These are phyloP conservation scores for Aurinia saxatilis DNA, from an alignment of 345 rosid species.

Conservation along the genomic window DNA sequence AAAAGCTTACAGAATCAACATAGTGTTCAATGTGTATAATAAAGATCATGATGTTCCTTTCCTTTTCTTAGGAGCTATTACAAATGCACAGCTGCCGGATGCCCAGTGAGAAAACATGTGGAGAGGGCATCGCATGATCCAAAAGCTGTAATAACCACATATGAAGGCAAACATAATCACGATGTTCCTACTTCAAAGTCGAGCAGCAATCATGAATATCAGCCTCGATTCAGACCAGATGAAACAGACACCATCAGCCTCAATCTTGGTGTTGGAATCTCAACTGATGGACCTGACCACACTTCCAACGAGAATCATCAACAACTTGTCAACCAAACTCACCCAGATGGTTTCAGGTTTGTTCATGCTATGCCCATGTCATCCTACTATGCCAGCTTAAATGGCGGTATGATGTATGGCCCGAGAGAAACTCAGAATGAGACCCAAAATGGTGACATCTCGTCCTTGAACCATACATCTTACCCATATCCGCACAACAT, in stretches of 20 bases:
- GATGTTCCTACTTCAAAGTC: constrained; percentile 78
- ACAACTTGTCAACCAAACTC: constrained; percentile 37
- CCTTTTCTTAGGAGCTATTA: constrained; percentile 79
- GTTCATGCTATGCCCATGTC: constrained; percentile 42
- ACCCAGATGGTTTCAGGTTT: constrained; percentile 40
- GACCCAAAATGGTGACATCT: constrained; percentile 39
- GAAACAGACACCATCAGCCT: constrained; percentile 78
- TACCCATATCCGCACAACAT: constrained; percentile 63
- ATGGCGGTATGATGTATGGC: constrained; percentile 45
- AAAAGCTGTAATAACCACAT: constrained; percentile 96
- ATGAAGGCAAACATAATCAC: constrained; percentile 97
- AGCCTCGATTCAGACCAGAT: constrained; percentile 43
- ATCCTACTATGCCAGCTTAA: constrained; percentile 48
- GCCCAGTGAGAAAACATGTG: constrained; percentile 95
- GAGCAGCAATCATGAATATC: constrained; percentile 53
- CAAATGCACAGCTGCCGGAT: constrained; percentile 90
- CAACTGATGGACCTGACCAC: constrained; percentile 40
- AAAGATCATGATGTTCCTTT: not conserved
- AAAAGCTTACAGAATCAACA: not conserved
- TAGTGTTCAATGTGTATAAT: not conserved
- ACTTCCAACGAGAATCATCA: constrained; percentile 41
- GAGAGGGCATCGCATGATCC: constrained; percentile 99
- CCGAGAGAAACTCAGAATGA: constrained; percentile 46
- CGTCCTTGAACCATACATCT: constrained; percentile 51
- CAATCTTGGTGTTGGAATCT: constrained; percentile 87